These are phyloP conservation scores for Coemansia biformis DNA, from an alignment of 192 early-diverging fungal genomes.

Conservation along the genomic window DNA sequence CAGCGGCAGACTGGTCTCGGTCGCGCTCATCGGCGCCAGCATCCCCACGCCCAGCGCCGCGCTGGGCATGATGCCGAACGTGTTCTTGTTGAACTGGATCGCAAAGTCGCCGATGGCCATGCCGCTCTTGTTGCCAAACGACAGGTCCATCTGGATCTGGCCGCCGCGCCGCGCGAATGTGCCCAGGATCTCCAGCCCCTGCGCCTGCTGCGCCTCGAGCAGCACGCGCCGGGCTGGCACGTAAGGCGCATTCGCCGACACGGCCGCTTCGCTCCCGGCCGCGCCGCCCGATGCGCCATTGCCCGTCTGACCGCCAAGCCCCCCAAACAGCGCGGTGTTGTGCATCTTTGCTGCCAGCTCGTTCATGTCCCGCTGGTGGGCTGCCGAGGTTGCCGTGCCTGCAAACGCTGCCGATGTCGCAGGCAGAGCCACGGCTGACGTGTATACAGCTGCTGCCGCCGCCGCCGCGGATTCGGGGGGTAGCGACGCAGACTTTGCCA, in stretches of 20 bases:
- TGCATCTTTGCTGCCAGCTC: constrained; percentile 36
- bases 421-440: not conserved
- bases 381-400: not conserved
- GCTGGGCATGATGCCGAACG: constrained; percentile 56
- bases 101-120: constrained; percentile 59
- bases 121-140: constrained; percentile 53
- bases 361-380: constrained; percentile 22
- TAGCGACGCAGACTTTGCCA: no score
- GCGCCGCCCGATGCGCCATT: not conserved
- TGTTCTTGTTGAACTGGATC: constrained; percentile 80
- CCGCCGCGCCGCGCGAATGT: constrained; percentile 57
- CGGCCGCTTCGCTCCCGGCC: no score
- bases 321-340: constrained; percentile 22
- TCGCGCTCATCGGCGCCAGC: constrained; percentile 40
- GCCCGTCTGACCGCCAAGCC: not conserved
- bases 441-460: no score
- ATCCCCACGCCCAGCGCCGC: constrained; percentile 41
- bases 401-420: not conserved
- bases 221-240: constrained; percentile 43
- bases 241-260: constrained; percentile 15
- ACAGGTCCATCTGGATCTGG: constrained; percentile 59
- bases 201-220: constrained; percentile 48
- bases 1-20: constrained; percentile 52
- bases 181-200: constrained; percentile 52
- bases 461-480: no score